phyloP scores from a whole-genome alignment of 352 stramenopile genomes.

The Globisporangium lucens region DNA sequence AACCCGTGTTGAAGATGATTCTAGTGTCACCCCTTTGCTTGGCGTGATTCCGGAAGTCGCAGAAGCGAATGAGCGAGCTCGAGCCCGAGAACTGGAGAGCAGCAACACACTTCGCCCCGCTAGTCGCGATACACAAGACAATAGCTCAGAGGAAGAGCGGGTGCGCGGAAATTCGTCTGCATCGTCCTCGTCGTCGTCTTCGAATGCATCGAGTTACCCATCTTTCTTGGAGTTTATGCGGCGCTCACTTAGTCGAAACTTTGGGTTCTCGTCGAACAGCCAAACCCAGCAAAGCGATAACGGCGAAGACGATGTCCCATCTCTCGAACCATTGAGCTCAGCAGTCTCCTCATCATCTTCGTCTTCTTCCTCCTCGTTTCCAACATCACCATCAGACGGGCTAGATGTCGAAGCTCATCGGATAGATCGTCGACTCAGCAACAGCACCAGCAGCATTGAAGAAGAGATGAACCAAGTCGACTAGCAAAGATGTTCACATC shows the following conservation, averaged over 20 bases:
- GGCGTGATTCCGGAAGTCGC: slow-evolving; percentile 65
- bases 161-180: slow-evolving; percentile 23
- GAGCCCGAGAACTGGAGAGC: slow-evolving; percentile 18
- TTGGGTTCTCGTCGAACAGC: slow-evolving; percentile 19
- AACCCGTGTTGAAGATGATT: slow-evolving; percentile 3
- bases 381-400: slow-evolving; percentile 10
- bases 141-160: neutral
- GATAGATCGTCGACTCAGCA: slow-evolving; percentile 22
- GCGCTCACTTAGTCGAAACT: slow-evolving; percentile 37
- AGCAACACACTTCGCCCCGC: neutral
- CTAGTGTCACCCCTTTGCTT: slow-evolving; percentile 14
- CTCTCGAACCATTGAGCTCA: slow-evolving; percentile 11
- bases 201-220: slow-evolving; percentile 18
- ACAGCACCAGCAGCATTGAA: slow-evolving; percentile 33
- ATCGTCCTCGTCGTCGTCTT: slow-evolving; percentile 25
- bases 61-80: slow-evolving; percentile 41
- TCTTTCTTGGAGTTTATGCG: slow-evolving; percentile 51
- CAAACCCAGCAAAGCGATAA: slow-evolving; percentile 2
- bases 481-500: slow-evolving; percentile 15
- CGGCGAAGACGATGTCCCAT: slow-evolving; percentile 10
- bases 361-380: slow-evolving; percentile 28
- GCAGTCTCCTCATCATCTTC: slow-evolving; percentile 33
- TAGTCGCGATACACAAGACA: neutral
- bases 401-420: neutral
- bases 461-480: slow-evolving; percentile 73